Base-by-base conservation (phyloP, 257 asterid genomes). In the Rubia yunnanensis region DNA sequence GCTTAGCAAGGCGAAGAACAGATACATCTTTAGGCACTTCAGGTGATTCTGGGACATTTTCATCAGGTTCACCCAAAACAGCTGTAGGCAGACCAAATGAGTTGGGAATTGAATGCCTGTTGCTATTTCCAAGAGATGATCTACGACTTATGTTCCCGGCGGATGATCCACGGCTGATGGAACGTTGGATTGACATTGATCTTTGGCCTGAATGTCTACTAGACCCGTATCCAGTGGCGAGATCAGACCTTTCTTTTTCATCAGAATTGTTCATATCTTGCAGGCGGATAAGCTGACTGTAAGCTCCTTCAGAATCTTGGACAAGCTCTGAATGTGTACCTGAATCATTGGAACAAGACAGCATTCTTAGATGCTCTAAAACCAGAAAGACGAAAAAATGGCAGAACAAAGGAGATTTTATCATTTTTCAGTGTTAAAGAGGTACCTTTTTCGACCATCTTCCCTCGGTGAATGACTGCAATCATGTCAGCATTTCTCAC, bases 391-490 rank as follows among this genome's bases (percentile, higher is more conserved):
- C n/a, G n/a, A 14, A 50, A 14, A 24, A 35, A 46, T 14, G n/a
- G 20, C 34, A 14, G 44, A 20, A 63, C 7, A 32, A 7, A 48
- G 15, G 49, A 41, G 15, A 13, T 39, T 39, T n/a, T n/a, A n/a
- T n/a, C n/a, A n/a, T n/a, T n/a, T n/a, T 39, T 1, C 41, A 35
- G 41, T 38, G 44, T 17, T 46, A 17, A 22, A 48, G 27, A 18
- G 15, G 1, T 39, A 88, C 95, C 96, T 87, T 83, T 89, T 54
- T 89, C 96, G 17, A 89, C 84, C 77, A 89, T 69, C 73, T 86
- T 85, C 71, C 96, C 95, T 62, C 46, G 78, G 68, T 89, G 96
- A 74, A 89, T 85, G 80, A 86, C 95, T 2, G 91, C 89, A 66
- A 89, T 89, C 70, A 81, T 81, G 78, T 85, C 72, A 66, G 96